Conservation (phyloP, 164 flowering plant genomes). For the Tinospora cordifolia region DNA sequence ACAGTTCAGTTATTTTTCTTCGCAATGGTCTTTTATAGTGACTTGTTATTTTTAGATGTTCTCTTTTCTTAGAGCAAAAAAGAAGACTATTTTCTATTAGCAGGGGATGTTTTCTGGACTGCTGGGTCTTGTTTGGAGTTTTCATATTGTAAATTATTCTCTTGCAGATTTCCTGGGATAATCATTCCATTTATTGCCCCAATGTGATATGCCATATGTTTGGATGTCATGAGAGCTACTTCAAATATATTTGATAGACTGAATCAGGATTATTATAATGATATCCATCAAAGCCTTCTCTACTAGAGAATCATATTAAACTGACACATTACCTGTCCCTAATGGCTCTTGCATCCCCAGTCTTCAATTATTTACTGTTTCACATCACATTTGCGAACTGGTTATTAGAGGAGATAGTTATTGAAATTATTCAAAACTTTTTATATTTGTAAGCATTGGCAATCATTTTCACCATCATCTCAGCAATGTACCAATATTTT, state of each 20-base stretch:
- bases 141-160: too few species aligned
- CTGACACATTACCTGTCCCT: not conserved
- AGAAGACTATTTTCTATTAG: too few species aligned
- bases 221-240: not conserved
- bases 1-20: too few species aligned
- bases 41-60: too few species aligned
- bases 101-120: too few species aligned
- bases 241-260: not conserved
- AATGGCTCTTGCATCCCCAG: not conserved
- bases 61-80: too few species aligned
- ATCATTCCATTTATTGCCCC: not conserved
- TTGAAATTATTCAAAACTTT: not conserved
- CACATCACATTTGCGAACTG: not conserved
- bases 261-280: not conserved
- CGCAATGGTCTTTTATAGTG: too few species aligned
- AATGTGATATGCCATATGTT: not conserved
- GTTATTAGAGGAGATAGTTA: not conserved
- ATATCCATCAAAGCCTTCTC: not conserved
- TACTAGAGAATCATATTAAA: not conserved
- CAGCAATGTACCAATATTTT: not conserved
- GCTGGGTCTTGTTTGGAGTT: too few species aligned
- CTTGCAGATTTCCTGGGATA: not conserved
- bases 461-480: not conserved
- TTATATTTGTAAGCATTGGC: not conserved
- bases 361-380: not conserved